Conservation (phyloP, 352 stramenopile genomes). For the Globisporangium nunn region DNA sequence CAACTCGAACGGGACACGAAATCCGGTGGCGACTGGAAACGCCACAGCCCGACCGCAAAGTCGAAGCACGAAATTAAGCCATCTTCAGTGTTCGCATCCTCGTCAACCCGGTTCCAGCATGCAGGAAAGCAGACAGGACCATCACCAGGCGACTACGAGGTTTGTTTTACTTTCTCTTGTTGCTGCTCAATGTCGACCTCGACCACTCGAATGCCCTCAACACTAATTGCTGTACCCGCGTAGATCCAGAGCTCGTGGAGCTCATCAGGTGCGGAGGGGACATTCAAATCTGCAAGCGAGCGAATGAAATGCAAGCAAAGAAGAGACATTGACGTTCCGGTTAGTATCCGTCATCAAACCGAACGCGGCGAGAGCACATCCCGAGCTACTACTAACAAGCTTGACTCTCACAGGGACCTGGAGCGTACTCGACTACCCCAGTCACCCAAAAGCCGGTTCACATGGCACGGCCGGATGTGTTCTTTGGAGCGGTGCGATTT, state of each 20-base stretch:
- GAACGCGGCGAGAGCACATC: background rate
- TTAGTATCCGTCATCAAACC: slow-evolving; percentile 14
- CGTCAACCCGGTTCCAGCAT: slow-evolving; percentile 44
- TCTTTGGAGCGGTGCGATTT: slow-evolving; percentile 46
- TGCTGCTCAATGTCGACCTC: background rate
- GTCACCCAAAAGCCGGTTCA: slow-evolving; percentile 48
- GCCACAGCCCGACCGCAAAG: slow-evolving; percentile 6
- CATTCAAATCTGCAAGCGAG: slow-evolving; percentile 63
- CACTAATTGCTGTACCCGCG: background rate
- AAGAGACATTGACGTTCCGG: slow-evolving; percentile 29
- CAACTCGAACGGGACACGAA: slow-evolving; percentile 62
- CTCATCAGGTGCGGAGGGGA: slow-evolving; percentile 42
- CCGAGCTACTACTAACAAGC: background rate
- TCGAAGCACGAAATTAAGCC: slow-evolving; percentile 30
- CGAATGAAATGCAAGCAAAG: slow-evolving; percentile 35
- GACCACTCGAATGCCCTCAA: background rate
- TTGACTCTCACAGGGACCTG: slow-evolving; percentile 32
- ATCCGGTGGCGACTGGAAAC: slow-evolving; percentile 14
- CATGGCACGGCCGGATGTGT: slow-evolving; percentile 62
- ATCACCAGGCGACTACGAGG: slow-evolving; percentile 72
- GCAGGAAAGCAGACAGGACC: slow-evolving; percentile 23
- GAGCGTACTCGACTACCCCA: slow-evolving; percentile 36
- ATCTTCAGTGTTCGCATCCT: slow-evolving; percentile 62
- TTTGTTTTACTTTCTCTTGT: too few species aligned
- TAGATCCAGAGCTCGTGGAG: slow-evolving; percentile 66